Percentiles rank a stretch among this genome's conserved stretches.
These are phyloP conservation scores for Macrocybe sp. DNA, from an alignment of 1,284 basidiomycete species.

Conservation along the genomic window DNA sequence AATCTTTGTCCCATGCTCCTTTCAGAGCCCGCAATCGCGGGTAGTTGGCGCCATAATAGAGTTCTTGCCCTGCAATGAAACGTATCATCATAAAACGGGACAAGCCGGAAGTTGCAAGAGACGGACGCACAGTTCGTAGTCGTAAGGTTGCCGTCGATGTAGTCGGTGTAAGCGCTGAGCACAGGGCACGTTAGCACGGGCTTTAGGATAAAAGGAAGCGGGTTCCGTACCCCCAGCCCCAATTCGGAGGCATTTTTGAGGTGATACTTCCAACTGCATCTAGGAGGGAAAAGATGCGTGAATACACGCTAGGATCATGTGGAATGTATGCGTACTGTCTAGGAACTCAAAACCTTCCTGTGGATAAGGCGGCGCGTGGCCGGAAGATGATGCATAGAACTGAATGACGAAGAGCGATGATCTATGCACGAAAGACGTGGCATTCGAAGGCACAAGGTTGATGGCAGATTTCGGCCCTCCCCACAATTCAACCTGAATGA, in stretches of 20 bases:
- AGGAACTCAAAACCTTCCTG: background rate
- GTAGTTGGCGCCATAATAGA: background rate
- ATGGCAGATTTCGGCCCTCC: constrained; percentile 5
- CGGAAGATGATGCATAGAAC: background rate
- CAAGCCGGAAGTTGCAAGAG: background rate
- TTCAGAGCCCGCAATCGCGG: background rate
- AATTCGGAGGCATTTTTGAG: background rate
- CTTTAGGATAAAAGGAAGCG: background rate
- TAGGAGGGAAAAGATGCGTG: background rate
- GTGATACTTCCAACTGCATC: background rate
- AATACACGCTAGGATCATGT: no score
- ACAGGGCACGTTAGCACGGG: background rate
- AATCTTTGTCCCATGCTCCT: background rate
- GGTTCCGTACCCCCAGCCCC: background rate
- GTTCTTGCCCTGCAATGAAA: background rate
- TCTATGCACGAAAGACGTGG: background rate
- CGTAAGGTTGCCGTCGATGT: background rate
- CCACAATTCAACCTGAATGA: background rate
- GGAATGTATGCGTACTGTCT: background rate
- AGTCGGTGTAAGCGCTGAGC: background rate
- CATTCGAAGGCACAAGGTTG: constrained; percentile 1
- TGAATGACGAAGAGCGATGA: background rate
- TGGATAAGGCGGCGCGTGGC: background rate
- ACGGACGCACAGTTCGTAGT: background rate
- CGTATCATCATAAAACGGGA: background rate